Evolutionary conservation across 1,284 basidiomycete genomes (phyloP).

Genomic region (Porodaedalea pini): DNA sequence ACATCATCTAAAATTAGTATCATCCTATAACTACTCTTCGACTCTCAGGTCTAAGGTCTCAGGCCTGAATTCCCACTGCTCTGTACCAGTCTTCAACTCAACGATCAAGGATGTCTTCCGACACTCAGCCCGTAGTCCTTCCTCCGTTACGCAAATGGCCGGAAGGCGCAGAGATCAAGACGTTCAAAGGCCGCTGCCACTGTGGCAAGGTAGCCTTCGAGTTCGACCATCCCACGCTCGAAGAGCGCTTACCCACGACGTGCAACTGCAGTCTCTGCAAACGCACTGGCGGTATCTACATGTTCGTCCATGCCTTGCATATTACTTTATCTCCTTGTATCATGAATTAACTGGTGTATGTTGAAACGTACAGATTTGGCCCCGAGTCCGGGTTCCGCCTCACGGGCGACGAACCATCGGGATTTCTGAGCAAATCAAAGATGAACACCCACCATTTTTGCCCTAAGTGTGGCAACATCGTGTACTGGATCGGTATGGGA

Average conservation of each 20-base stretch:
- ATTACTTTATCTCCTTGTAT: neutral
- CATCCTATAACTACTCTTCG: no score
- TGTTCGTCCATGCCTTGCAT: constrained; percentile 11
- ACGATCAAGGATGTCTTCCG: neutral
- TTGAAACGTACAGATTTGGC: neutral
- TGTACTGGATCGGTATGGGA: constrained; percentile 5
- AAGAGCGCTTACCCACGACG: constrained; percentile 13
- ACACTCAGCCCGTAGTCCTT: neutral
- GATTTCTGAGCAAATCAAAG: neutral
- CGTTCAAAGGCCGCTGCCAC: constrained; percentile 21
- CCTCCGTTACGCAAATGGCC: constrained; percentile 10
- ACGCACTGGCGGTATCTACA: constrained; percentile 9
- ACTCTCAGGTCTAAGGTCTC: no score
- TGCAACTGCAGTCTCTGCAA: constrained; percentile 22
- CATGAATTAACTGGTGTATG: neutral
- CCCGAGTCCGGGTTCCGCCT: neutral
- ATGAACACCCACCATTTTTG: constrained; percentile 9
- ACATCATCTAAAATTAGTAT: no score
- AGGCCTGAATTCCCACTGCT: no score
- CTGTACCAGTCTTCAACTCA: no score
- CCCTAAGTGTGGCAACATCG: neutral
- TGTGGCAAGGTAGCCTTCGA: constrained; percentile 21
- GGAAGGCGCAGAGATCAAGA: constrained; percentile 8
- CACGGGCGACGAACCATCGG: constrained; percentile 2
- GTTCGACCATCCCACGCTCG: constrained; percentile 18